Percentiles rank a stretch among this genome's conserved stretches.
phyloP scores from a whole-genome alignment of 2,329 filamentous ascomycete species.

The Colletotrichum higginsianum region DNA sequence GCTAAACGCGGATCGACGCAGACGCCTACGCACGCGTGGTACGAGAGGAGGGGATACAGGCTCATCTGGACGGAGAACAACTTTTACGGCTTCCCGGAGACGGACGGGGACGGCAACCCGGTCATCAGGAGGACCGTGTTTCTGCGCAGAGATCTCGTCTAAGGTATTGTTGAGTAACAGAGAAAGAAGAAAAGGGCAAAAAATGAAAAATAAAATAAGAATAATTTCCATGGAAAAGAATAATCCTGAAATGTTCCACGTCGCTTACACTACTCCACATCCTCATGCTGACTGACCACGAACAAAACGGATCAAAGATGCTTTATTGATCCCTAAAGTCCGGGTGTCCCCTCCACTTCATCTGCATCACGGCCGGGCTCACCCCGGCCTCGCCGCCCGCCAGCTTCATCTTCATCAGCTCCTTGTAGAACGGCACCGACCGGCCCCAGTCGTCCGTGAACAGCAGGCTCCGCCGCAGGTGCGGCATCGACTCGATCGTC shows the following conservation, averaged over 20 bases:
- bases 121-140: constrained; percentile 23
- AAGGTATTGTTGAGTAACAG: neutral
- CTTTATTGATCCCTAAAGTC: neutral
- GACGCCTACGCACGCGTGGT: constrained; percentile 51
- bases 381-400: constrained; percentile 40
- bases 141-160: constrained; percentile 27
- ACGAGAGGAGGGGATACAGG: constrained; percentile 47
- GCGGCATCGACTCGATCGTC: too few species aligned
- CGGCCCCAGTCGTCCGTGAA: constrained; percentile 58
- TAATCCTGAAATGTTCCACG: too few species aligned
- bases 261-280: too few species aligned
- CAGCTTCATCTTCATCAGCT: constrained; percentile 50
- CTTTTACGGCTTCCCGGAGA: constrained; percentile 36
- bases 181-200: too few species aligned
- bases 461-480: constrained; percentile 66
- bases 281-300: too few species aligned
- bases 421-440: constrained; percentile 53
- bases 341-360: constrained; percentile 44
- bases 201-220: too few species aligned
- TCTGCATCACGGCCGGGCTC: constrained; percentile 44
- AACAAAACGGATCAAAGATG: too few species aligned
- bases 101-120: constrained; percentile 24
- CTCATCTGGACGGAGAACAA: constrained; percentile 44
- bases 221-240: neutral
- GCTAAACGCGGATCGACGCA: constrained; percentile 7